Evolutionary conservation across 768 basidiomycete species (phyloP), one percentile per base, ranked within the genome.

Genomic region (Strobilomyces confusus): DNA sequence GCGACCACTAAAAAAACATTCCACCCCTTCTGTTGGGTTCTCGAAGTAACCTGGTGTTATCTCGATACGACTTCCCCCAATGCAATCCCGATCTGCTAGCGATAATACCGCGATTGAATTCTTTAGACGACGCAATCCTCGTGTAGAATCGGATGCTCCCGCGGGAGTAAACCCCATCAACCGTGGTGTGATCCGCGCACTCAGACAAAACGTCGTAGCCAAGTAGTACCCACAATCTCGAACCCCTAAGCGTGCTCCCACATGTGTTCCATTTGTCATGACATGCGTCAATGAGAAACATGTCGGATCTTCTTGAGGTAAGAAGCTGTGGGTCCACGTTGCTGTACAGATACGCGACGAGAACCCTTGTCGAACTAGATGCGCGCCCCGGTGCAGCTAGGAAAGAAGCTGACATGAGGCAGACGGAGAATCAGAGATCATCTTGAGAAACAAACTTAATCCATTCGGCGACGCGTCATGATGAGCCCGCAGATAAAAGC

Each of bases 41-140:
- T 22, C 26, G 50, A 36, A 62, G 55, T 54, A 54, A 49, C 57
- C 62, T 52, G 64, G 56, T 50, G 62, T 65, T 63, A 41, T 54
- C 40, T 45, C 20, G 20, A 33, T 49, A 42, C 26, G 40, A 48
- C 34, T 38, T 17, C 17, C 44, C 37, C 5, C 12, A 55, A 61
- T 53, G 32, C 32, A 32, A 51, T 19, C 37, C 20, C 50, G 45
- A 29, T 57, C 43, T 51, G 51, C 49, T 46, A 41, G 52, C 48
- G 54, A 59, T 46, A 25, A 19, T 43, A 30, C 52, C 46, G 55
- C 55, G 63, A 57, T 40, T 9, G 9, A 34, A 26, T 0, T 20
- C 9, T 40, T 57, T 23, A 52, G 44, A 36, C n/a, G 19, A 19
- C 15, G 22, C 7, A 33, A 44, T 42, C 53, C n/a, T 46, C 17